Base-by-base conservation (phyloP, 441 rosid species). In the Erodium moschatum region DNA sequence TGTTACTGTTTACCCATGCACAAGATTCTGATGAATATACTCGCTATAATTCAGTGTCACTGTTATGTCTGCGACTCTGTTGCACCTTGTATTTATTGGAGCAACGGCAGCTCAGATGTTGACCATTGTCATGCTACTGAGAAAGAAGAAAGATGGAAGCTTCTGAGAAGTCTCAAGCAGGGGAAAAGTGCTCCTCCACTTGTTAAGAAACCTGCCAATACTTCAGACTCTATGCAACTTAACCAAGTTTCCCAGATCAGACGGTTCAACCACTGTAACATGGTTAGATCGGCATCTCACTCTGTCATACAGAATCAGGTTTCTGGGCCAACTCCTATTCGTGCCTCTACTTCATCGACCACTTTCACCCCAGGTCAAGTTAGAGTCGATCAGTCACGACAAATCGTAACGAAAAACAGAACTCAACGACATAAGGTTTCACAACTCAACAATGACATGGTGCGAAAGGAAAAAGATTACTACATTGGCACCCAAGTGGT, bases 61-160 rank as follows among this genome's bases (percentile, higher is more conserved):
- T 90, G 96, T 71, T 93, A 85, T 71, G 97, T 93, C 56, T 93
- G 97, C 13, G 98, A 93, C 79, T 76, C 77, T 15, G 82, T 64
- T 70, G 96, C 92, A 16, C 98, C 97, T 33, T 93, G 97, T 78
- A 15, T 61, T 0, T 73, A 75, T 69, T 93, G 98, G 98, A 81
- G 82, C 71, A 67, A 74, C 5, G 87, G 91, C 48, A 12, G 48
- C 60, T 78, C 74, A 21, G 69, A 5, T 21, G n/a, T 38, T 31
- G 85, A 89, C 70, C 98, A 92, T 72, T 92, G 98, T 68, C 89
- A 90, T 78, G 98, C 98, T 69, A 89, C 86, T 19, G 86, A 90
- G 68, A 85, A 85, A 79, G 84, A 74, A 24, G 85, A 77, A 68
- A 66, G 15, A 18, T 93, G 97, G 98, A 85, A 77, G 80, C 74